Evolutionary conservation across 2,329 filamentous ascomycete genomes (phyloP).

Genomic region (Fusarium tanahbumbuense): DNA sequence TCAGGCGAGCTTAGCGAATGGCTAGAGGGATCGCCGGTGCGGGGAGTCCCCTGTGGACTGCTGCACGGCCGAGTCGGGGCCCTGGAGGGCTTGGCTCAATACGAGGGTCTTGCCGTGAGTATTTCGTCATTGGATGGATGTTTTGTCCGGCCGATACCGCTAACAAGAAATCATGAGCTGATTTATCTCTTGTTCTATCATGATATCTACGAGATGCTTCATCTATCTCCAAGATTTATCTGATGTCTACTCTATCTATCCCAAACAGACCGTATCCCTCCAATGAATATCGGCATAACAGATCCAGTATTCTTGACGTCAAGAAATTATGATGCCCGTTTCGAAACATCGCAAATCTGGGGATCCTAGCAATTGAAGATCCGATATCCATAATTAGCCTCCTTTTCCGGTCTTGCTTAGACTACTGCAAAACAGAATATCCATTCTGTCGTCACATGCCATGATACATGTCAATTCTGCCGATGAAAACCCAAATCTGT

Average conservation of each 20-base stretch:
- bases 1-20: slow-evolving; percentile 26
- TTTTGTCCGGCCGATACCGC: slow-evolving; percentile 22
- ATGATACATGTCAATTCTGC: slow-evolving; percentile 20
- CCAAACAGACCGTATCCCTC: not conserved
- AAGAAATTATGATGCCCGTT: slow-evolving; percentile 38
- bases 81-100: slow-evolving; percentile 21
- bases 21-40: slow-evolving; percentile 36
- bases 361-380: slow-evolving; percentile 20
- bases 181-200: not conserved
- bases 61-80: slow-evolving; percentile 28
- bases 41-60: slow-evolving; percentile 38
- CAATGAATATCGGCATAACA: slow-evolving; percentile 31
- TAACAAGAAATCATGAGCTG: slow-evolving; percentile 4
- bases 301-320: slow-evolving; percentile 30
- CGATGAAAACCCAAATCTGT: slow-evolving; percentile 42
- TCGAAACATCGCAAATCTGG: slow-evolving; percentile 31
- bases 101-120: slow-evolving; percentile 33
- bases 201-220: not conserved
- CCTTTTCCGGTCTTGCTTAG: not conserved
- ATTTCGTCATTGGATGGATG: slow-evolving; percentile 33
- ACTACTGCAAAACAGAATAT: not conserved
- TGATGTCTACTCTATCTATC: not conserved
- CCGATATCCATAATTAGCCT: slow-evolving; percentile 21
- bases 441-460: slow-evolving; percentile 35
- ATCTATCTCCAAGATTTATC: not conserved